Percentiles rank a stretch among this genome's conserved stretches.
These are phyloP conservation scores for Exserohilum rostratum DNA, from an alignment of 2,329 filamentous ascomycete species.

Conservation along the genomic window DNA sequence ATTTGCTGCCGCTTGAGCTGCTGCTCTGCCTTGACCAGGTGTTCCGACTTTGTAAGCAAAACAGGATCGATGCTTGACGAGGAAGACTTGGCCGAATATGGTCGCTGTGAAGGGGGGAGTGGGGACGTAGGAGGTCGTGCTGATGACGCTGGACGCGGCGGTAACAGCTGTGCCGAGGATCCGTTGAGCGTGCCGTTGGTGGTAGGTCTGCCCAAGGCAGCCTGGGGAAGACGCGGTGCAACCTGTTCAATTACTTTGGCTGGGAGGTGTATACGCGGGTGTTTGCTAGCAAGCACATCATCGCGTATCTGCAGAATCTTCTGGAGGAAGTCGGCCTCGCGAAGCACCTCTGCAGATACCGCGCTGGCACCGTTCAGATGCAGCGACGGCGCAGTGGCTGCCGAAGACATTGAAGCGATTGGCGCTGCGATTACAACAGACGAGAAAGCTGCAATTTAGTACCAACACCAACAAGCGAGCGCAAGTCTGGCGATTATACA, in stretches of 20 bases:
- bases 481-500: conserved; percentile 28
- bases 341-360: conserved; percentile 46
- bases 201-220: conserved; percentile 35
- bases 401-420: conserved; percentile 42
- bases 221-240: conserved; percentile 42
- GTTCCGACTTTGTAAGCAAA: conserved; percentile 83
- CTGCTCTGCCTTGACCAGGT: conserved; percentile 80
- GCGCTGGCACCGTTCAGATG: conserved; percentile 42
- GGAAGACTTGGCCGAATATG: conserved; percentile 51
- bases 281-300: conserved; percentile 77
- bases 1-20: conserved; percentile 80
- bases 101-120: conserved; percentile 37
- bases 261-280: conserved; percentile 66
- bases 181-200: conserved; percentile 42
- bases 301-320: conserved; percentile 83
- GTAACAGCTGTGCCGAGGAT: conserved; percentile 29
- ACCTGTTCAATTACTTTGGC: conserved; percentile 57
- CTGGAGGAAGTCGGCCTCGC: conserved; percentile 65
- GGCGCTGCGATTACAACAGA: conserved; percentile 28
- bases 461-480: conserved; percentile 23
- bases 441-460: conserved; percentile 22
- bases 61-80: conserved; percentile 79
- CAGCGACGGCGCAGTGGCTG: conserved; percentile 34
- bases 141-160: conserved; percentile 40
- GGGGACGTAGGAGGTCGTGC: conserved; percentile 30